Evolutionary conservation across 1,284 basidiomycete genomes (phyloP).

Genomic region (Phellopilus nigrolimitatus): DNA sequence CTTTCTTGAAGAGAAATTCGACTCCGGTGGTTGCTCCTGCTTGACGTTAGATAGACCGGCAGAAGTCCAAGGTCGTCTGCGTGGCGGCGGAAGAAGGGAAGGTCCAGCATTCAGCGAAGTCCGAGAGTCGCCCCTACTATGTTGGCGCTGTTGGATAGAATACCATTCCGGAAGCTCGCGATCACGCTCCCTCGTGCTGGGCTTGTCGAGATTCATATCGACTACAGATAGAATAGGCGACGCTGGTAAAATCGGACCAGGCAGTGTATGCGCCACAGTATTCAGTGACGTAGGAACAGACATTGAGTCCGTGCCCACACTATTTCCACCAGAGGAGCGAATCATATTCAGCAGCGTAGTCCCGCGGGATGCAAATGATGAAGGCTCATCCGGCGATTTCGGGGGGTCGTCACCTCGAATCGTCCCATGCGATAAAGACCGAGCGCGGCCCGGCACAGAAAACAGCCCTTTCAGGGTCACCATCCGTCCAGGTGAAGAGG

Average conservation of each 20-base stretch:
- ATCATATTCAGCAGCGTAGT: constrained; percentile 50
- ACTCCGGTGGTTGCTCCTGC: constrained; percentile 3
- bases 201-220: constrained; percentile 17
- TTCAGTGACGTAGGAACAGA: constrained; percentile 24
- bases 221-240: constrained; percentile 12
- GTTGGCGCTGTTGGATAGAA: constrained; percentile 12
- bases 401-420: constrained; percentile 26
- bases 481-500: constrained; percentile 34
- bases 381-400: constrained; percentile 12
- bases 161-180: constrained; percentile 18
- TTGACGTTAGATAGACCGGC: constrained; percentile 21
- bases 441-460: constrained; percentile 33
- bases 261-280: neutral
- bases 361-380: constrained; percentile 44
- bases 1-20: constrained; percentile 5
- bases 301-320: constrained; percentile 26
- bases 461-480: constrained; percentile 59
- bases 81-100: constrained; percentile 59
- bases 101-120: constrained; percentile 35
- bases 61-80: constrained; percentile 47
- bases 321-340: constrained; percentile 33
- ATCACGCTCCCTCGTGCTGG: constrained; percentile 10
- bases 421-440: constrained; percentile 43
- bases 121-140: constrained; percentile 14
- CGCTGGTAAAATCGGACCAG: constrained; percentile 6